Base-by-base conservation (phyloP, 164 flowering plant genomes). In the Tetrastigma voinierianum region DNA sequence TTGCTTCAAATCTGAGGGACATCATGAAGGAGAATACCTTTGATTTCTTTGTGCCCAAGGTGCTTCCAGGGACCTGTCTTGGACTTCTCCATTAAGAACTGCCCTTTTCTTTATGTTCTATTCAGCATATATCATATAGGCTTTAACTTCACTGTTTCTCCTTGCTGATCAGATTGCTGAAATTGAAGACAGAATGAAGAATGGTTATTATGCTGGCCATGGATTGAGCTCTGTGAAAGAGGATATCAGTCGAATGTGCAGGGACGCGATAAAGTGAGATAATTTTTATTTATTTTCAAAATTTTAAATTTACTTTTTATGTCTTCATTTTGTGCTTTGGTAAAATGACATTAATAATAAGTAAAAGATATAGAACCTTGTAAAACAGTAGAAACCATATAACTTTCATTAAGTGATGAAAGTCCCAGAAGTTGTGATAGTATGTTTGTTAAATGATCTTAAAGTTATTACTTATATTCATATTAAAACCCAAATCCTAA, bases 11-110 rank as follows among this genome's bases (percentile, higher is more conserved):
- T 67, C 70, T 96, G 67, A 90, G 80, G 76, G 86, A 81, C 48
- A 90, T 96, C 68, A 93, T 93, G 97, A 90, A 82, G 82, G 86
- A 83, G 78, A 96, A 93, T 59, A 83, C 82, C 5, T 84, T 78
- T 76, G 97, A 89, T 23, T 91, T 88, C 55, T 96, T 96, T 86
- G 84, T 86, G 58, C 87, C 90, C 15, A 96, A 93, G 98, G 99
- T 96, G 72, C 32, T 32, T 19, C 14, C 32, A 20, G 17, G 40
- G 11, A 12, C 58, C 61, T 57, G 44, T 60, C 12, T 25, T 61
- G 20, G 46, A 18, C 15, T 17, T 46, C 12, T 14, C 11, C 12
- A 52, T 1, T 2, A 14, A 21, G 18, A 12, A 8, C 5, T 52
- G 67, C 12, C 5, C 47, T 32, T 1, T 7, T 58, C n/a, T 8